Evolutionary conservation across 176 grass and related monocot species (phyloP), one percentile per base, ranked within the genome.

Genomic region (Oryza brachyantha): DNA sequence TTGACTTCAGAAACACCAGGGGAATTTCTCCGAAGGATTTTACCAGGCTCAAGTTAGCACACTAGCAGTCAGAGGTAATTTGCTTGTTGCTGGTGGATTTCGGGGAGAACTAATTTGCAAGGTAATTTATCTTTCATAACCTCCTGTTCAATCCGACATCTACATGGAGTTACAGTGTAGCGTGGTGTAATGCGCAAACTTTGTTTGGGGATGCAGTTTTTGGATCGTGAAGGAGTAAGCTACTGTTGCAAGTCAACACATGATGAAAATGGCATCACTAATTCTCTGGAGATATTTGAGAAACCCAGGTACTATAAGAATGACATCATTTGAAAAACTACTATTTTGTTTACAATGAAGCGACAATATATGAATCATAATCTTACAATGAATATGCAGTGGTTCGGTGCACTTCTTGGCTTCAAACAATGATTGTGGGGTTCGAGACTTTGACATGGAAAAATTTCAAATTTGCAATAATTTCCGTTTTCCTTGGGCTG

Each of bases 71-170:
- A 94, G 91, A 75, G 65, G 90, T 70, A 92, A 94, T 66, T 87
- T 97, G 57, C 82, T 97, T 64, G 73, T 97, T 73, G 87, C 76
- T 57, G 94, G 94, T 21, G 91, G 94, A n/a, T 88, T 97, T 81
- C 87, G 58, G 66, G 91, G 94, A 70, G 91, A 94, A 83, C 79
- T 94, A 66, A 92, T 97, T 88, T 97, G 94, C 79, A 97, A 97
- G 90, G 94, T 90, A 89, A 81, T 75, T 75, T 63, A 3, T 21
- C 83, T 77, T 67, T 75, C 59, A 45, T 74, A 76, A 55, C 21
- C 13, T 85, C 14, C 5, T 37, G 64, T 85, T 52, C 17, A 8
- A 65, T 59, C 29, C 28, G 28, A 48, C 16, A 45, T 65, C 2
- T 29, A 80, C 12, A 39, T 39, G 13, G 13, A 68, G 10, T 52